A percentile compares a stretch with the other conserved stretches of the same genome.
Conservation (phyloP, 2,329 filamentous ascomycete species). For the Tolypocladium inflatum region DNA sequence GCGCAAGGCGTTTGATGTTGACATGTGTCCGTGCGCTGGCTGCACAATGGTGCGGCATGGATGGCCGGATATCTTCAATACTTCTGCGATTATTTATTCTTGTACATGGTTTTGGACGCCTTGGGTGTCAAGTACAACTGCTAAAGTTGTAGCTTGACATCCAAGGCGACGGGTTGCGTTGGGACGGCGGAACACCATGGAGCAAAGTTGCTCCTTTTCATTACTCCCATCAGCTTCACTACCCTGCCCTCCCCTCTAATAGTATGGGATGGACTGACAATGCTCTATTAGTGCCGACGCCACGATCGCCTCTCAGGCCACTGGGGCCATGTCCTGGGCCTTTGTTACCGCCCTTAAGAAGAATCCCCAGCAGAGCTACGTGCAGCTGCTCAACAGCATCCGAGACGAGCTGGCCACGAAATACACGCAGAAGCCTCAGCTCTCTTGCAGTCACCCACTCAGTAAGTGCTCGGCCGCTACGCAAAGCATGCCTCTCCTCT, state of each 20-base stretch:
- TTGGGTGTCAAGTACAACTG: slow-evolving; percentile 29
- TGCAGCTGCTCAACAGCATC: slow-evolving; percentile 92
- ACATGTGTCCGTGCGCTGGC: neutral
- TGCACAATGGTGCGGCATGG: neutral
- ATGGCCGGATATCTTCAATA: neutral
- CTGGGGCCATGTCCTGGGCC: slow-evolving; percentile 96
- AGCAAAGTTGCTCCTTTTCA: neutral
- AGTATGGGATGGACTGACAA: neutral
- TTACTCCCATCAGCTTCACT: neutral
- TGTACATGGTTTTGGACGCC: slow-evolving; percentile 21
- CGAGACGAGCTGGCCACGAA: slow-evolving; percentile 81
- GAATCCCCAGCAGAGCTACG: slow-evolving; percentile 96
- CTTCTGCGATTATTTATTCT: slow-evolving; percentile 1
- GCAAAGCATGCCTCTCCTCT: slow-evolving; percentile 3
- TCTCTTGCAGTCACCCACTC: slow-evolving; percentile 93
- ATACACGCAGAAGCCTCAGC: slow-evolving; percentile 90
- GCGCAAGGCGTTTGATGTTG: neutral
- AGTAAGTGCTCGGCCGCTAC: slow-evolving; percentile 47
- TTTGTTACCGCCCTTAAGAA: slow-evolving; percentile 91
- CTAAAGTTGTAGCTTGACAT: slow-evolving; percentile 26
- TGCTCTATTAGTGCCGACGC: slow-evolving; percentile 64
- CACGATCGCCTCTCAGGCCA: slow-evolving; percentile 82
- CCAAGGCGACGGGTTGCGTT: slow-evolving; percentile 39
- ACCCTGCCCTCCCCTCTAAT: neutral
- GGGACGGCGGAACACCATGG: slow-evolving; percentile 7